phyloP scores from a whole-genome alignment of 1,284 basidiomycete genomes.

The Lignosus rhinocerotis region DNA sequence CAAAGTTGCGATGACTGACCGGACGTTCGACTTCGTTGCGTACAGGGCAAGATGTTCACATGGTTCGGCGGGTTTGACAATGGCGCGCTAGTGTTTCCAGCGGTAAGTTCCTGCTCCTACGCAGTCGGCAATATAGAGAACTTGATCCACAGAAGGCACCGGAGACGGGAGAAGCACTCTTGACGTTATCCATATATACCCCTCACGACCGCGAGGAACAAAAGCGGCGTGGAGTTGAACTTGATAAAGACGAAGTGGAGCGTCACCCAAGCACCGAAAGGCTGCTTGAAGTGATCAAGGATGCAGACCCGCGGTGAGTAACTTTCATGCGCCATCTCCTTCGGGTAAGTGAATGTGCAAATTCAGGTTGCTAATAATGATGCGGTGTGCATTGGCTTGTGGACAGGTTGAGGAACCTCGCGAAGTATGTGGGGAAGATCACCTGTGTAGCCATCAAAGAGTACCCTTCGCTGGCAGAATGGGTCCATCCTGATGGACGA shows the following conservation, averaged over 20 bases:
- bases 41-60: conserved; percentile 18
- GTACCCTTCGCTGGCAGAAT: conserved; percentile 26
- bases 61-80: conserved; percentile 20
- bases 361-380: no score
- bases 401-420: conserved; percentile 21
- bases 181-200: conserved; percentile 12
- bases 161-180: conserved; percentile 4
- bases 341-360: no score
- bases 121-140: background rate
- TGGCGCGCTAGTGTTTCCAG: conserved; percentile 21
- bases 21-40: background rate
- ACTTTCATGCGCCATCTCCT: no score
- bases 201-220: background rate
- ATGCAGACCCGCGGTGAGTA: conserved; percentile 1
- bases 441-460: conserved; percentile 15
- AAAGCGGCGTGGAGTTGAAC: background rate
- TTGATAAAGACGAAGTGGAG: background rate
- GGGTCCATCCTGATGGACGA: conserved; percentile 29
- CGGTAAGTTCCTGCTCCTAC: conserved; percentile 12
- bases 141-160: conserved; percentile 4
- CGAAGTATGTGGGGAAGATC: conserved; percentile 9
- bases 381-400: background rate
- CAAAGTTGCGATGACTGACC: background rate
- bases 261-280: background rate
- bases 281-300: conserved; percentile 5